These are phyloP conservation scores for Durotheca rogersii DNA, from an alignment of 495 filamentous ascomycete species.

Conservation along the genomic window DNA sequence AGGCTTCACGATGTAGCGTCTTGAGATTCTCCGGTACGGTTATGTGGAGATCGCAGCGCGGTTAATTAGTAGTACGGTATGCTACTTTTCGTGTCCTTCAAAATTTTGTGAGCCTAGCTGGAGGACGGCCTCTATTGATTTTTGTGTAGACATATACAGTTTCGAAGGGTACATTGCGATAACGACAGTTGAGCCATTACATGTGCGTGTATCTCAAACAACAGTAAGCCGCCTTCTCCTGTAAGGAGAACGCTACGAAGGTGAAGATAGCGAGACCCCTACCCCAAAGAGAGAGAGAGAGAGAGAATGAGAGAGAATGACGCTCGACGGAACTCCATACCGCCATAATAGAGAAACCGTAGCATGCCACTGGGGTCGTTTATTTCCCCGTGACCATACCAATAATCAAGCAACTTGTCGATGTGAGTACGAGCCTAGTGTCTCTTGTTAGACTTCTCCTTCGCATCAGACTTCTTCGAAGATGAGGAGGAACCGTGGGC, in stretches of 20 bases:
- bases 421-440: conserved; percentile 16
- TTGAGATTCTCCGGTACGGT: too few species aligned
- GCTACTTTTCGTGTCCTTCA: too few species aligned
- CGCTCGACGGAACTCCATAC: not conserved
- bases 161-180: conserved; percentile 25
- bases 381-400: not conserved
- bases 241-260: too few species aligned
- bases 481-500: conserved; percentile 31
- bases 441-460: conserved; percentile 25
- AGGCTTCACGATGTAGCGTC: too few species aligned
- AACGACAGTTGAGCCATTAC: conserved; percentile 21
- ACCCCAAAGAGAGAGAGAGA: not conserved
- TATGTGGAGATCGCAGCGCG: too few species aligned
- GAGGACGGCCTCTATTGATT: conserved; percentile 1
- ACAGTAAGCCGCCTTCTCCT: conserved; percentile 1
- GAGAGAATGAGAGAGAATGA: conserved; percentile 12
- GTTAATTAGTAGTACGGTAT: too few species aligned
- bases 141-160: conserved; percentile 24
- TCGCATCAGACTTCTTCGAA: conserved; percentile 16
- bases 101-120: too few species aligned
- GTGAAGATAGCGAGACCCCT: too few species aligned
- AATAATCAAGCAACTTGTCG: too few species aligned
- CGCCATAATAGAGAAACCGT: conserved; percentile 7
- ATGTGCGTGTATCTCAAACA: conserved; percentile 5
- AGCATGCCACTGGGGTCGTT: not conserved